A percentile compares a stretch with the other conserved stretches of the same genome.
These are phyloP conservation scores for Calonectria henricotiae DNA, from an alignment of 2,329 filamentous ascomycete species.

Conservation along the genomic window DNA sequence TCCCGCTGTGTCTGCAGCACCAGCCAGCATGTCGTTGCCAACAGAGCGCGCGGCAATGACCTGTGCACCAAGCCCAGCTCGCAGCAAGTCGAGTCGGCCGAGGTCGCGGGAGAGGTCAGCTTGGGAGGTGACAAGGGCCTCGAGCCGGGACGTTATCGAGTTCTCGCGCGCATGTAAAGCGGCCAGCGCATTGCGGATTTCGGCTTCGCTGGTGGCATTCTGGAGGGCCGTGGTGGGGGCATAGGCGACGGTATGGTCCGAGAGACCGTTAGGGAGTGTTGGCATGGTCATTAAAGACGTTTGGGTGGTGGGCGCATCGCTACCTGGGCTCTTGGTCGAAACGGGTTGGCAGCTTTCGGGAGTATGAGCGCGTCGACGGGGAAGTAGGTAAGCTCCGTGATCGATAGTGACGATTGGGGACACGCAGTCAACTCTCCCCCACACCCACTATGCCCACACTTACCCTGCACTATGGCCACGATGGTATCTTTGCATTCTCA, in stretches of 20 bases:
- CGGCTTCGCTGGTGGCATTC: slow-evolving; percentile 81
- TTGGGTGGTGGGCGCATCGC: slow-evolving; percentile 63
- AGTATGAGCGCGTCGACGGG: slow-evolving; percentile 35
- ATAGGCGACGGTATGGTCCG: slow-evolving; percentile 55
- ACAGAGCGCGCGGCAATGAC: slow-evolving; percentile 87
- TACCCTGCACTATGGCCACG: slow-evolving; percentile 44
- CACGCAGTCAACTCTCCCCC: slow-evolving; percentile 51
- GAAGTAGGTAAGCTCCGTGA: slow-evolving; percentile 39
- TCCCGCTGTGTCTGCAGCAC: slow-evolving; percentile 87
- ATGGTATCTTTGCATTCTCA: neutral
- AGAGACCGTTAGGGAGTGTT: slow-evolving; percentile 64
- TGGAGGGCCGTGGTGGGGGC: slow-evolving; percentile 66
- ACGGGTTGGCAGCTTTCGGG: slow-evolving; percentile 33
- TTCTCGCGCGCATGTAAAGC: slow-evolving; percentile 84
- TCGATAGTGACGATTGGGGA: slow-evolving; percentile 43
- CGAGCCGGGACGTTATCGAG: slow-evolving; percentile 80
- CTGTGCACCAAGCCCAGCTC: slow-evolving; percentile 90
- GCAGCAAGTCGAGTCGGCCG: slow-evolving; percentile 88
- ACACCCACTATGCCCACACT: slow-evolving; percentile 32
- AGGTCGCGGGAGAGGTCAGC: slow-evolving; percentile 90
- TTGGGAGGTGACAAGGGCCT: slow-evolving; percentile 85
- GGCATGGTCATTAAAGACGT: slow-evolving; percentile 65
- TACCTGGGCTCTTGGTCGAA: slow-evolving; percentile 52
- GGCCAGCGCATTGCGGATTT: slow-evolving; percentile 84
- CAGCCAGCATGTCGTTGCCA: slow-evolving; percentile 91